Evolutionary conservation across 345 rosid species (phyloP).

Genomic region (Geranium brycei): DNA sequence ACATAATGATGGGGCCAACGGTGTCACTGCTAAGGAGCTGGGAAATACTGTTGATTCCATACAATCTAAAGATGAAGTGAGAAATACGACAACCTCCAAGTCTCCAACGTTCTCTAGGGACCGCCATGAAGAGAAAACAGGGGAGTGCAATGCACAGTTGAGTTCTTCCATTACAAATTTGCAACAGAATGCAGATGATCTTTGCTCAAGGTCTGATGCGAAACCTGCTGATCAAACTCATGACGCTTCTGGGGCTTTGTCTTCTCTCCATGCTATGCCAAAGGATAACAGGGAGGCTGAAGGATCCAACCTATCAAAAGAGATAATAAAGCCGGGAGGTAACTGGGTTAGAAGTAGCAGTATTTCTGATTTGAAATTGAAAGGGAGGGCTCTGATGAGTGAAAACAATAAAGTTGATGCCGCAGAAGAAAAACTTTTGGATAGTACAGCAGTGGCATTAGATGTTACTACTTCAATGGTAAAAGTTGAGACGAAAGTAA

Average conservation of each 20-base stretch:
- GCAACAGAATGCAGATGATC: conserved; percentile 26
- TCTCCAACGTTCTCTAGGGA: conserved; percentile 12
- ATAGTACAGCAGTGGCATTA: too few species aligned
- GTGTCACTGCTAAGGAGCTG: conserved; percentile 19
- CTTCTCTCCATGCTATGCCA: conserved; percentile 14
- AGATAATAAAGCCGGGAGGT: conserved; percentile 12
- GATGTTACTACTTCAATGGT: too few species aligned
- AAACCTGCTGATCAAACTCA: conserved; percentile 21
- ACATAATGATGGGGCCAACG: conserved; percentile 11
- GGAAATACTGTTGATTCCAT: conserved; percentile 15
- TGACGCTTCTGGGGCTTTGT: conserved; percentile 11
- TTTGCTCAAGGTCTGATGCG: conserved; percentile 26
- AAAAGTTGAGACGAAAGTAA: too few species aligned
- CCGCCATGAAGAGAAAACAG: conserved; percentile 7
- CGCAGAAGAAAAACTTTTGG: too few species aligned
- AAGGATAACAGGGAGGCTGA: conserved; percentile 12
- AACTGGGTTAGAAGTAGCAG: conserved; percentile 18
- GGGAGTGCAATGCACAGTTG: conserved; percentile 17
- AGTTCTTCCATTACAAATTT: conserved; percentile 22
- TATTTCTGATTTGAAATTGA: conserved; percentile 19
- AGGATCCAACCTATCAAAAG: conserved; percentile 12
- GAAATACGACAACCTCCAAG: conserved; percentile 1
- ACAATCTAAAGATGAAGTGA: conserved; percentile 18
- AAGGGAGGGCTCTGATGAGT: background rate
- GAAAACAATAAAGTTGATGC: too few species aligned